Evolutionary conservation across 1,284 basidiomycete species (phyloP), one percentile per base, ranked within the genome.

Genomic region (Puccinia hordei): DNA sequence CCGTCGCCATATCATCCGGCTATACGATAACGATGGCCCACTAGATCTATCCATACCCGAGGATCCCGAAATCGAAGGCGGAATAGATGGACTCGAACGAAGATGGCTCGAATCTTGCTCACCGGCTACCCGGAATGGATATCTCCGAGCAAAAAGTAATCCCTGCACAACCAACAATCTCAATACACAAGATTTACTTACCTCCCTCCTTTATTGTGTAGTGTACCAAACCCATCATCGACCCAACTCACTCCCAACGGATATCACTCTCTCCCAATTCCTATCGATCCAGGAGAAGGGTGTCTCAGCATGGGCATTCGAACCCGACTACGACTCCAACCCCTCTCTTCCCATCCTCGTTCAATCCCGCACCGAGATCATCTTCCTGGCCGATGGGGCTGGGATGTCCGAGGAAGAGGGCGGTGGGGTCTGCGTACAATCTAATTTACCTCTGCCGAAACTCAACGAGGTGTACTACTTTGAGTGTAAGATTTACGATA

Each of bases 401-500:
- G 94, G 93, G 24, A 87, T 88, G 87, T 83, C 87, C 0, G 84
- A 84, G 8, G 83, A 86, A 53, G 87, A 88, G 83, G 88, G 88
- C 15, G 88, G 88, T 10, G 92, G 93, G 1, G 94, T 94, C 30
- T 93, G 90, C 80, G 95, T 98, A 6, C 93, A 97, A 87, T 95
- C 93, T 73, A 98, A 98, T 85, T 88, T 98, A 9, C 95, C 95
- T 0, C 87, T 98, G 5, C 95, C 95, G 17, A 96, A 96, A 85
- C 88, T 97, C 74, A 98, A 98, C 87, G 95, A 98, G 86, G 94
- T 96, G 17, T 98, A 98, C 86, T 98, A 98, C 85, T 98, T 93
- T 92, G 95, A 98, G 85, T 92, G 94, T 82, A 98, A 98, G 87
- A 92, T 97, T 91, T 98, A 94, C 85, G 95, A 98, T 86, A 91